phyloP scores from a whole-genome alignment of 768 basidiomycete genomes.

The Calocybe indica region DNA sequence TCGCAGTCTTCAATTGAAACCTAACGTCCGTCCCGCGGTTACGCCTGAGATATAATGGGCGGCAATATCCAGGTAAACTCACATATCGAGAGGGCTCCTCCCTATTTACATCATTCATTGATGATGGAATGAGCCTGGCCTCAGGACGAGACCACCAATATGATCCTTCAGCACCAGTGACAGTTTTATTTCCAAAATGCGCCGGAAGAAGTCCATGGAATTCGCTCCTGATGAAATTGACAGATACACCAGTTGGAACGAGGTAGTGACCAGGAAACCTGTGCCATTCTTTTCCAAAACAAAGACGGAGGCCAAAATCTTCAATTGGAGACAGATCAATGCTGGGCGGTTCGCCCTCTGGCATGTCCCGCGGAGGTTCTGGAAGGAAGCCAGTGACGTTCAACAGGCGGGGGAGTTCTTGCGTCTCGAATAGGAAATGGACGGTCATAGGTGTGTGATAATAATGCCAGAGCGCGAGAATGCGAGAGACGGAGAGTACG shows the following conservation, averaged over 20 bases:
- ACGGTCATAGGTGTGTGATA: slow-evolving; percentile 86
- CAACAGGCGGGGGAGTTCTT: slow-evolving; percentile 79
- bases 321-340: slow-evolving; percentile 67
- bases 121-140: slow-evolving; percentile 53
- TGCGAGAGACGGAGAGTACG: slow-evolving; percentile 72
- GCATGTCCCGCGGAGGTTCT: slow-evolving; percentile 27
- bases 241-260: slow-evolving; percentile 73
- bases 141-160: slow-evolving; percentile 54
- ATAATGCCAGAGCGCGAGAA: slow-evolving; percentile 78
- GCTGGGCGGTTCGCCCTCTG: slow-evolving; percentile 38
- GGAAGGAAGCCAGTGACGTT: slow-evolving; percentile 64
- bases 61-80: slow-evolving; percentile 12
- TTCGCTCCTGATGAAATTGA: slow-evolving; percentile 89
- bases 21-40: slow-evolving; percentile 26
- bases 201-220: slow-evolving; percentile 87
- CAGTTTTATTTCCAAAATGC: slow-evolving; percentile 54
- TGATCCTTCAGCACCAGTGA: slow-evolving; percentile 11
- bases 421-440: slow-evolving; percentile 61
- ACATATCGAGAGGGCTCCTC: slow-evolving; percentile 81
- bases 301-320: slow-evolving; percentile 69
- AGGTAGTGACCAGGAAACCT: slow-evolving; percentile 90
- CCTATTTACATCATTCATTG: slow-evolving; percentile 84
- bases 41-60: slow-evolving; percentile 2
- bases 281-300: slow-evolving; percentile 94
- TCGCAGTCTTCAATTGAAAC: slow-evolving; percentile 71